Evolutionary conservation across 768 basidiomycete genomes (phyloP), one percentile per base, ranked within the genome.

Genomic region (Trametes cingulata): DNA sequence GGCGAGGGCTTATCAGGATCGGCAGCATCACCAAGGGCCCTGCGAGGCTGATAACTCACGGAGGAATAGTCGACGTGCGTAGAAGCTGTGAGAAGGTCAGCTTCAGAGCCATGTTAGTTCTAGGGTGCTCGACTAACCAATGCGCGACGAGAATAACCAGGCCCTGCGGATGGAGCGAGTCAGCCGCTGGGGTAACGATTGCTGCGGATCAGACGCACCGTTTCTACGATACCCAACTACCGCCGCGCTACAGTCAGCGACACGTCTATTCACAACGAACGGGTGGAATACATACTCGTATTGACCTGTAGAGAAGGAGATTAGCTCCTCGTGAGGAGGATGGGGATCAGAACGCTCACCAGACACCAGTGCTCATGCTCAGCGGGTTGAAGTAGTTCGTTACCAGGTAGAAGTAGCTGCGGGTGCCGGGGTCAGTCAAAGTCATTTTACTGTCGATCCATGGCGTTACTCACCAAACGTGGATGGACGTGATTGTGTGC

Each of bases 331-430:
- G 14, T 10, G 15, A 10, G 2, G 22, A 39, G 14, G 15, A 3
- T 4, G 14, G 47, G 6, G 15, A 17, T 6, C 17, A 33, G n/a
- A 13, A 1, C 12, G 29, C 52, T 25, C 40, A 57, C 56, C 56
- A 58, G 19, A 58, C 56, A 50, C 48, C 40, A 20, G 19, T 40
- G 13, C 17, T 13, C 39, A 50, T 24, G 19, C 29, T 40, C 9
- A 35, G 40, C n/a, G 56, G 56, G 48, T 50, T 41, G 56, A 50
- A 41, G 41, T 50, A 58, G 35, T 51, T 54, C 10, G 51, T 46
- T 6, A 54, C 43, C 15, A 48, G 43, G 6, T 48, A 52, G 51
- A 25, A 42, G 37, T 49, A 53, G 20, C 57, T 51, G 50, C 20
- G 20, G 3, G 6, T n/a, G 19, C 10, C 33, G 2, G 46, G 22